Base-by-base conservation (phyloP, 1,139 yeast species). In the Nematodospora anomalae region DNA sequence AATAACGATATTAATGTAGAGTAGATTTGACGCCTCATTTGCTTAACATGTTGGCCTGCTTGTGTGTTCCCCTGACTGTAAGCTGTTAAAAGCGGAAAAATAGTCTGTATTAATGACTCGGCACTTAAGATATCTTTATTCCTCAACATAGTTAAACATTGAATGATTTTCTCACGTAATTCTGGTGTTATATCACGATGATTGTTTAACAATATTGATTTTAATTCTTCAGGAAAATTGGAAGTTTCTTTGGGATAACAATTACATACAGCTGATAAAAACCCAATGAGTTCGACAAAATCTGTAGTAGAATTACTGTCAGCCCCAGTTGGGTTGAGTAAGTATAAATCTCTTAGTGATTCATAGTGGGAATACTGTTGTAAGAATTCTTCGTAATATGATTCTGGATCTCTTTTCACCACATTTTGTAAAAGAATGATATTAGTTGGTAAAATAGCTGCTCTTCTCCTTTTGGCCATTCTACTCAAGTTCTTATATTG, bases 291-390 rank as follows among this genome's bases (percentile, higher is more conserved):
- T 47, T 89, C 97, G 12, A 78, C 77, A 58, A 92, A 87, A 50
- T 88, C 94, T 10, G 72, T 71, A 9, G 74, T 74, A 46, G 81
- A 79, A 32, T 83, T 74, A 46, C 81, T 79, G 33, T 83, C 81
- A 33, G 80, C 79, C 2, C 77, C 72, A 2, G 74, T 58, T 4
- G 85, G 84, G 58, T 83, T 80, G 49, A 76, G 66, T 59, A 87
- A 67, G 53, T 87, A 88, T 43, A 94, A 83, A 55, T 90, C 97
- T 57, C 96, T 70, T 40, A 89, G 67, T 1, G 97, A 85, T 57
- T 85, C 89, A 60, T 92, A 92, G 59, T 94, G 98, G 37, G 92
- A 77, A 58, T 83, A 88, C 58, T 94, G 98, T 52, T 89, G 94
- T 33, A 83, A 59, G 60, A 92, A 92, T 61, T 92, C 99, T 60